These are phyloP conservation scores for Citrus trifoliata DNA, from an alignment of 345 rosid species.

Conservation along the genomic window DNA sequence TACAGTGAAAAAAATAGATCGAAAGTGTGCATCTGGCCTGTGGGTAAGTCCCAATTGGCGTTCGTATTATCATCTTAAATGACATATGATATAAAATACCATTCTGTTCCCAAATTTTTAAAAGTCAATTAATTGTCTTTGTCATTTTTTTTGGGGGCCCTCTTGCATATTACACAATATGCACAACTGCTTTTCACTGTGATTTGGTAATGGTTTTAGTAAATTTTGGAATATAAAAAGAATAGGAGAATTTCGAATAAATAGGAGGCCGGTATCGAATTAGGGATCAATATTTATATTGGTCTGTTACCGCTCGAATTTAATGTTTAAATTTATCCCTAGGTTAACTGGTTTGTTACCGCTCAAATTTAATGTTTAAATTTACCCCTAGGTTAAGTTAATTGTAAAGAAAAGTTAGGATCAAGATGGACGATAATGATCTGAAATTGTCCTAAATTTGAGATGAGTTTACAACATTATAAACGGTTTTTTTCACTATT, in stretches of 20 bases:
- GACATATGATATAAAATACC: neutral
- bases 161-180: too few relatives aligned
- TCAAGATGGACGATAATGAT: too few relatives aligned
- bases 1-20: neutral
- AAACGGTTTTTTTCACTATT: too few relatives aligned
- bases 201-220: neutral
- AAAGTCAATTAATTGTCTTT: constrained; percentile 4
- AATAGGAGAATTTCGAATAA: neutral
- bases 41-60: neutral
- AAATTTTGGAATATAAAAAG: neutral
- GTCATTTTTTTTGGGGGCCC: neutral
- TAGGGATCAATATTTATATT: neutral
- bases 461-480: too few relatives aligned
- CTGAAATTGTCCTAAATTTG: too few relatives aligned
- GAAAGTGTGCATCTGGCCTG: neutral
- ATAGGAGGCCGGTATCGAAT: neutral
- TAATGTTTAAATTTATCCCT: neutral
- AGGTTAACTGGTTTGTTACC: neutral
- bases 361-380: neutral
- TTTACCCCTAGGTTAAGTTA: neutral
- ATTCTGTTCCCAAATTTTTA: neutral
- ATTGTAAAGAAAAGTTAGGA: neutral
- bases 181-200: neutral
- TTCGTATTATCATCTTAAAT: neutral
- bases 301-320: neutral